Base-by-base conservation (phyloP, 352 stramenopile genomes). In the Globisporangium spiculum region DNA sequence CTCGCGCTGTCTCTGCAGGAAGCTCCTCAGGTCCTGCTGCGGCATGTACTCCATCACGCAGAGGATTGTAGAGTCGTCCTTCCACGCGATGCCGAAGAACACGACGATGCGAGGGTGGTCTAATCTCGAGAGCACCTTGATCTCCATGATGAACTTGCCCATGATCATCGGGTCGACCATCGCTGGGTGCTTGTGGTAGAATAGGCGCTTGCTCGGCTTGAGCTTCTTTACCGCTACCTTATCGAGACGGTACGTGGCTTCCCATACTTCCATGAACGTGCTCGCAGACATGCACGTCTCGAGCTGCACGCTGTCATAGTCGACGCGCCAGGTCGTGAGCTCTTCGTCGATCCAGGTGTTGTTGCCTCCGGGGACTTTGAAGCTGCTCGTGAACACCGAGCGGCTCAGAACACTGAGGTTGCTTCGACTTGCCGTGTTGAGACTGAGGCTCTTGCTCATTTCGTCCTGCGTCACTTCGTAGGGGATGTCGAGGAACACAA, bases 71-170 rank as follows among this genome's bases (percentile, higher is more conserved):
- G 63, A 74, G 18, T 71, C 71, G 24, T 53, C 71, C 16, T 64
- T 73, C 81, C 81, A 89, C 9, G 76, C 75, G 1, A 73, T 69
- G 2, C 81, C 81, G 22, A 82, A 83, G 55, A 89, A 88, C 18
- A 77, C 67, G 4, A 89, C 72, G 44, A 89, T 76, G 14, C 73
- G 79, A 7, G 81, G 79, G 48, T 86, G 80, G 56, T 89, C 73
- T 1, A 89, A 70, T 5, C 74, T 70, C 26, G 79, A 79, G 8
- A 87, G 68, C 48, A 87, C 60, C 46, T 82, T 79, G 64, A 85
- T 80, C 60, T 86, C 81, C 59, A 76, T 74, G 60, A 87, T 55
- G 30, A 89, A 86, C 61, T 79, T 80, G 44, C 74, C 68, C n/a
- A 81, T 56, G 14, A 79, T 55, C 14, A 71, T 65, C 1, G 71